Base-by-base conservation (phyloP, 2,329 filamentous ascomycete species). In the Blastomyces emzantsi region DNA sequence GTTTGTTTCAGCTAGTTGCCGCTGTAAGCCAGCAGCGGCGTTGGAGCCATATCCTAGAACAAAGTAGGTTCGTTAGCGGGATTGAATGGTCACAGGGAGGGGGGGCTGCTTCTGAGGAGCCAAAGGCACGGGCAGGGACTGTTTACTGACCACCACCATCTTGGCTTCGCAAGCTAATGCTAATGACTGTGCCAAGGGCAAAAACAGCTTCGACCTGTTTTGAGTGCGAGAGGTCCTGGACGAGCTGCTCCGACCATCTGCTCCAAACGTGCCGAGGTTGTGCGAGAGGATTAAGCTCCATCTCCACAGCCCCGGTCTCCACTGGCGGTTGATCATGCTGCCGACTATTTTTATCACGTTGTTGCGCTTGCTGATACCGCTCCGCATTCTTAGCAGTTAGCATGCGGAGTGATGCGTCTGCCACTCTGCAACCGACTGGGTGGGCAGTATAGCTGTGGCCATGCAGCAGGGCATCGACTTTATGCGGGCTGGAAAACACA, bases 401-500 rank as follows among this genome's bases (percentile, higher is more conserved):
- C 49, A 80, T 80, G 9, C 75, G 72, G 9, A 95, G 73, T 0
- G 85, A 87, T 60, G 85, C 83, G n/a, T 88, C 79, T 0, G 88
- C 91, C 0, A 95, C 89, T 55, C 88, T 84, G 69, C 90, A 95
- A 0, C 90, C 91, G 1, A 94, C 83, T 0, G 91, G 83, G 73
- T 95, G 90, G 0, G 90, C 90, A 0, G 90, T 95, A 75, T 95
- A 95, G 73, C 89, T 93, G 72, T 95, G 90, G 0, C 90, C 90
- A 69, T 95, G 91, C 3, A 95, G 78, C 5, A 95, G 76, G 0
- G 90, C 90, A 68, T 93, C 89, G 0, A 84, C 85, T 76, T 94
- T 95, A 59, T 90, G 86, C 0, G 83, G 79, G 61, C 87, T 87
- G 15, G 84, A 77, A 71, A 95, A 95, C 0, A 85, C 84, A 1